A percentile compares a stretch with the other conserved stretches of the same genome.
phyloP scores from a whole-genome alignment of 352 stramenopile genomes.

The Thalassiosira exigua region DNA sequence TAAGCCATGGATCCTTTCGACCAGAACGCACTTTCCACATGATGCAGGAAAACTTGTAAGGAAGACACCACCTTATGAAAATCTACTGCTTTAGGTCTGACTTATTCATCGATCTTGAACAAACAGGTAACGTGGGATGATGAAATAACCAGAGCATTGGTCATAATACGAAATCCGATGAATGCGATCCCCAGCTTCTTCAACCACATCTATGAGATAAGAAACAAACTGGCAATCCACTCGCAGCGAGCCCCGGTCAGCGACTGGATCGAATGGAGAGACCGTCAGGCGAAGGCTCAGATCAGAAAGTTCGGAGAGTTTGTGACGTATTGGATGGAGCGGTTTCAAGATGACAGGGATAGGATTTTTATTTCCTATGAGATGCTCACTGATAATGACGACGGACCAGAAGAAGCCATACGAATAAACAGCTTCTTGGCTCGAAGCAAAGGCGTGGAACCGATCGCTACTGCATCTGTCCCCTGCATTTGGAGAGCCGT shows the following conservation, averaged over 20 bases:
- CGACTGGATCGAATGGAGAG: constrained; percentile 60
- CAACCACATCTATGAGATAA: constrained; percentile 64
- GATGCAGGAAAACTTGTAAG: constrained; percentile 40
- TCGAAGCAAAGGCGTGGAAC: constrained; percentile 36
- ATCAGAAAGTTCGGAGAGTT: constrained; percentile 42
- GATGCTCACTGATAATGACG: constrained; percentile 36
- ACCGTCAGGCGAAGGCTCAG: constrained; percentile 44
- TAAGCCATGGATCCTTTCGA: constrained; percentile 11
- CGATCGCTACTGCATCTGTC: constrained; percentile 44
- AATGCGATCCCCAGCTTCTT: constrained; percentile 57
- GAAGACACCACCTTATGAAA: background rate
- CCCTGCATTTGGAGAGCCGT: constrained; percentile 54
- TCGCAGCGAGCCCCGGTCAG: constrained; percentile 45
- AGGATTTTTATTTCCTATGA: constrained; percentile 58
- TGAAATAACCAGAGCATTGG: constrained; percentile 51
- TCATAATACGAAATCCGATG: constrained; percentile 67
- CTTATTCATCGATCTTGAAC: constrained; percentile 1
- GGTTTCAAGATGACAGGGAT: constrained; percentile 47
- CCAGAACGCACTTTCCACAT: constrained; percentile 61
- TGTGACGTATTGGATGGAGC: constrained; percentile 55
- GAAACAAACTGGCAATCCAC: constrained; percentile 58
- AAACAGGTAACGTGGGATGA: constrained; percentile 49
- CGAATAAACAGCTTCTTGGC: constrained; percentile 54
- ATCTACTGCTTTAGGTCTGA: background rate
- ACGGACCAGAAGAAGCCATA: constrained; percentile 46